Evolutionary conservation across 1,284 basidiomycete species (phyloP), one percentile per base, ranked within the genome.

Genomic region (Apiotrichum sp.): DNA sequence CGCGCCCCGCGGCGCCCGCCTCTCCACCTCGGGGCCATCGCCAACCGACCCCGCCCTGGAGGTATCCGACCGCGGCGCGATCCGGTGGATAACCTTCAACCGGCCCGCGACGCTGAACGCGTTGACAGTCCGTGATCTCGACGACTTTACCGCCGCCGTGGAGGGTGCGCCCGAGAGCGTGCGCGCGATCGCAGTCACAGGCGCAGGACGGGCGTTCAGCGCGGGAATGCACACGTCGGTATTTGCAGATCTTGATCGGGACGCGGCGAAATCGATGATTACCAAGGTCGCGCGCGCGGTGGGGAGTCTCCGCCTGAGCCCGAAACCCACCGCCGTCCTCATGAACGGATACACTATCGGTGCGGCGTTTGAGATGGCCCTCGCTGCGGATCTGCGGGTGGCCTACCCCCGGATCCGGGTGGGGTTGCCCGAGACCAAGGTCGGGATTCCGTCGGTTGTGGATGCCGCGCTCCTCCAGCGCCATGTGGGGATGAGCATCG

Each of bases 331-430:
- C n/a, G 59, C 59, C 1, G 59, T 61, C 8, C 44, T 57, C 13
- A n/a, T 61, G 44, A 32, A 58, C 42, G 59, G 59, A 0, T 51
- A 58, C 56, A 53, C 53, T 32, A 40, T 61, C 29, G 59, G 59
- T 7, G 59, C 59, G n/a, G 59, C 40, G 35, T 61, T 61, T 14
- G 59, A 61, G 54, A 55, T 61, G 53, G 59, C 59, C 11, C 59
- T 61, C 45, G 50, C 53, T 11, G 59, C 59, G 32, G 59, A 61
- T 34, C 48, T 61, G 16, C 53, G 59, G 33, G 14, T 58, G 2
- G 52, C 56, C 5, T 35, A 11, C 16, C 47, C 39, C 3, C 48
- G 38, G 10, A 45, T 45, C 22, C 10, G 8, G 29, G 56, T 53
- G 22, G 59, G 59, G 1, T 34, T 61, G 47, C 59, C 59, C 51